A percentile compares a stretch with the other conserved stretches of the same genome.
These are phyloP conservation scores for Hawksworthiomyces lignivorus DNA, from an alignment of 2,329 filamentous ascomycete genomes.

Conservation along the genomic window DNA sequence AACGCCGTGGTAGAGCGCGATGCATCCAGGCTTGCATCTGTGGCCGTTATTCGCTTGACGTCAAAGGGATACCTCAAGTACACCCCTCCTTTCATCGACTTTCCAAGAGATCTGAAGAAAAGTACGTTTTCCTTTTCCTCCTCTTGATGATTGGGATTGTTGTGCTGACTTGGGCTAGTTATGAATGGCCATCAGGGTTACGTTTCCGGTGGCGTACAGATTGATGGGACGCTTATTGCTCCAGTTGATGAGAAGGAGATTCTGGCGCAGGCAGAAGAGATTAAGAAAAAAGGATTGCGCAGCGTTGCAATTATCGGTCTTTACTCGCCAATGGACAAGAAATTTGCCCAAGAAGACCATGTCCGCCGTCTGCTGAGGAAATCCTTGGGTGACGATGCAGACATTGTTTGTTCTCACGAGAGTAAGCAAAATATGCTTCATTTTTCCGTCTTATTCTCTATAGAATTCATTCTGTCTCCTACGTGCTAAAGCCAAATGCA, in stretches of 20 bases:
- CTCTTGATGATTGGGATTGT: too few relatives aligned
- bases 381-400: conserved; percentile 27
- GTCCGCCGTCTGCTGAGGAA: conserved; percentile 42
- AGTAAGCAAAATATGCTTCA: too few relatives aligned
- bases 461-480: neutral
- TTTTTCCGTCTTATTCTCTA: neutral
- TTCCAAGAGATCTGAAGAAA: conserved; percentile 31
- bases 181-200: conserved; percentile 38
- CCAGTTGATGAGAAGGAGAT: conserved; percentile 34
- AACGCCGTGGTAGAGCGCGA: conserved; percentile 19
- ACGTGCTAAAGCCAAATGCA: neutral
- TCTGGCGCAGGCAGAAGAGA: conserved; percentile 12
- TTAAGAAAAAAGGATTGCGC: conserved; percentile 21
- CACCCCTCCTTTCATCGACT: conserved; percentile 33
- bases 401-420: conserved; percentile 25
- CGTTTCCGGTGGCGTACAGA: conserved; percentile 45
- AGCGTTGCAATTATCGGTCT: conserved; percentile 49
- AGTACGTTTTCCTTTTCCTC: neutral
- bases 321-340: conserved; percentile 50
- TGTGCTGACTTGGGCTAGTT: conserved; percentile 29
- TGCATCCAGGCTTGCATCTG: conserved; percentile 18
- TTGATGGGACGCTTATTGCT: conserved; percentile 40
- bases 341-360: conserved; percentile 42
- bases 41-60: conserved; percentile 27
- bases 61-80: conserved; percentile 27